These are phyloP conservation scores for Cladosporium sphaerospermum DNA, from an alignment of 2,329 filamentous ascomycete species.

Conservation along the genomic window DNA sequence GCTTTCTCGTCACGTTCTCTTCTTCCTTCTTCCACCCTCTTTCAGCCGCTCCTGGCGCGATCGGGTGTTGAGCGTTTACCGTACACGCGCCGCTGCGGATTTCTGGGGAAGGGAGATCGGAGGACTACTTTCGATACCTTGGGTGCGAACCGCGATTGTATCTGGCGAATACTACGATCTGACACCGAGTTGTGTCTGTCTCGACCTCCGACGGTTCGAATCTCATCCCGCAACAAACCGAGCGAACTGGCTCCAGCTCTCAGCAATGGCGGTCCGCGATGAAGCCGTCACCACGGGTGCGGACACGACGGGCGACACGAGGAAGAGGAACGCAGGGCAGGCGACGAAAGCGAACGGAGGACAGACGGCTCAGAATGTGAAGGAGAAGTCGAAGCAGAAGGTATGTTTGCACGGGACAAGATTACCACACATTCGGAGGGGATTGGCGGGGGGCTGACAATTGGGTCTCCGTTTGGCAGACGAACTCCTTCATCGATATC, in stretches of 20 bases:
- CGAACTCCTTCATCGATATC: conserved; percentile 54
- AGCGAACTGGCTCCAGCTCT: conserved; percentile 1
- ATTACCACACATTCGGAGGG: not conserved
- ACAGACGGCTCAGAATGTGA: conserved; percentile 27
- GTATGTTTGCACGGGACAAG: conserved; percentile 24
- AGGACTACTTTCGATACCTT: too few relatives aligned
- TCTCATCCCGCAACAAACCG: not conserved
- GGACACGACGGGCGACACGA: conserved; percentile 39
- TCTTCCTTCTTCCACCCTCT: too few relatives aligned
- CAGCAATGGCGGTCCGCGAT: conserved; percentile 25
- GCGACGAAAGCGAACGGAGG: conserved; percentile 25
- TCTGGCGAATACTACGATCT: too few relatives aligned
- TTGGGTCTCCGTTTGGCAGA: conserved; percentile 13
- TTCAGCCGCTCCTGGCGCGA: too few relatives aligned
- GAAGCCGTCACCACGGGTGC: conserved; percentile 32
- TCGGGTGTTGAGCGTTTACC: not conserved
- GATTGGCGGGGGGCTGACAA: conserved; percentile 6
- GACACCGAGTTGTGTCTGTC: too few relatives aligned
- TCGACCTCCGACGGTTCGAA: too few relatives aligned
- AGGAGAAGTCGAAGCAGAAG: conserved; percentile 45
- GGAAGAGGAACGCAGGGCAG: conserved; percentile 39
- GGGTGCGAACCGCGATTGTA: too few relatives aligned
- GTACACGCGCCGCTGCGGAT: not conserved
- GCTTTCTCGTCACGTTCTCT: too few relatives aligned
- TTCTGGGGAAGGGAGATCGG: conserved; percentile 8